Evolutionary conservation across 2,329 filamentous ascomycete genomes (phyloP), one percentile per base, ranked within the genome.

Genomic region (Beauveria sp.): DNA sequence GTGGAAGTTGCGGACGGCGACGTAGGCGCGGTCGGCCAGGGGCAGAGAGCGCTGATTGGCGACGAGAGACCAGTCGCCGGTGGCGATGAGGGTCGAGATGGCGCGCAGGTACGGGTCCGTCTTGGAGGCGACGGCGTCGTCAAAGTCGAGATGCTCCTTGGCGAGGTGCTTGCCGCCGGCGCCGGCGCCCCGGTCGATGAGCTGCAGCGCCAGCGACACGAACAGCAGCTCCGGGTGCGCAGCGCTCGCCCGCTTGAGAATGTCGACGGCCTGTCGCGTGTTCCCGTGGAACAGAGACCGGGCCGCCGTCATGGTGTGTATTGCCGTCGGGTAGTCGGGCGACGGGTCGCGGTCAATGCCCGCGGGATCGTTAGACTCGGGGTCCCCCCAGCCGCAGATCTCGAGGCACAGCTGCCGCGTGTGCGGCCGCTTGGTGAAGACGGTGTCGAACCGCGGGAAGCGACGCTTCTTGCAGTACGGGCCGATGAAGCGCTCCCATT

Each of bases 51-150:
- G 78, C 69, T 92, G 89, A 64, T 87, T 83, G 44, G 89, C 86
- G 46, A 94, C 88, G 46, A 83, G 81, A 20, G 82, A 77, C 91
- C 91, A 94, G 70, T 91, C 83, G 5, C 88, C 87, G 0, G 86
- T 90, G 10, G 87, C 86, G 63, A 94, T 89, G 65, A 90, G 86
- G 3, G 87, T 86, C 26, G 91, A 90, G 53, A 94, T 88, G 6
- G 89, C 90, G 60, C 90, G 87, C 26, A 94, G 81, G 69, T 92
- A 93, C 0, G 90, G 87, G 67, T 94, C 89, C 0, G 87, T 85
- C 63, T 88, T 83, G 62, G 82, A 84, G 28, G 85, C 82, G 16
- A 84, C 77, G 2, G 76, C 76, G 61, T 83, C 81, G 69, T 85
- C 83, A 66, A 85, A 83, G 66, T 85, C 82, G 26, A 85, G 76